Percentiles rank a stretch among this genome's conserved stretches.
These are phyloP conservation scores for Kandelia obovata DNA, from an alignment of 345 rosid species.

Conservation along the genomic window DNA sequence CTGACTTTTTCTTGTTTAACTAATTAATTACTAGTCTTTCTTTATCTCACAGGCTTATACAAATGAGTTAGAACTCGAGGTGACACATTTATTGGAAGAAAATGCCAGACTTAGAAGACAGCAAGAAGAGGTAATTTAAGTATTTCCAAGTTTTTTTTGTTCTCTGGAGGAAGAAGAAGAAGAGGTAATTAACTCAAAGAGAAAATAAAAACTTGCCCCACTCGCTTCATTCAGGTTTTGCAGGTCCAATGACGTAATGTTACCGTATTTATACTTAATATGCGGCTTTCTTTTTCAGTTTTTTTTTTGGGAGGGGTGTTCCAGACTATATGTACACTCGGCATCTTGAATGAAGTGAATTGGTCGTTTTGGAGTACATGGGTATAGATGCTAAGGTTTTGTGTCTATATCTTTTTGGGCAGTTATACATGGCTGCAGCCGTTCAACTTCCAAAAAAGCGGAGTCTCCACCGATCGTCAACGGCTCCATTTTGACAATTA, in stretches of 20 bases:
- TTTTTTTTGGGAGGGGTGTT: too few species aligned
- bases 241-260: too few species aligned
- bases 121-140: slow-evolving; percentile 56
- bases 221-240: background rate
- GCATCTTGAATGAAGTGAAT: too few species aligned
- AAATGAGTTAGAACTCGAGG: slow-evolving; percentile 53
- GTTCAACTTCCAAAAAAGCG: slow-evolving; percentile 42
- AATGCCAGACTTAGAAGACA: slow-evolving; percentile 60
- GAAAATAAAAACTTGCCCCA: background rate
- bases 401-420: slow-evolving; percentile 17
- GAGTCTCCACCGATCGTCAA: slow-evolving; percentile 49
- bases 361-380: too few species aligned
- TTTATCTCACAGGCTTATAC: slow-evolving; percentile 61
- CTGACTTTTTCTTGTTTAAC: slow-evolving; percentile 1
- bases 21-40: background rate
- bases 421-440: slow-evolving; percentile 48
- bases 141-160: background rate
- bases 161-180: too few species aligned
- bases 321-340: too few species aligned
- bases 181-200: background rate
- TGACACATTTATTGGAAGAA: slow-evolving; percentile 48
- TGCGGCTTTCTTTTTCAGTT: too few species aligned
- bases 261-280: too few species aligned
- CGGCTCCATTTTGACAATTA: slow-evolving; percentile 75
- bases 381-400: background rate